Conservation (phyloP, 257 asterid genomes). For the Solanum microdontum region DNA sequence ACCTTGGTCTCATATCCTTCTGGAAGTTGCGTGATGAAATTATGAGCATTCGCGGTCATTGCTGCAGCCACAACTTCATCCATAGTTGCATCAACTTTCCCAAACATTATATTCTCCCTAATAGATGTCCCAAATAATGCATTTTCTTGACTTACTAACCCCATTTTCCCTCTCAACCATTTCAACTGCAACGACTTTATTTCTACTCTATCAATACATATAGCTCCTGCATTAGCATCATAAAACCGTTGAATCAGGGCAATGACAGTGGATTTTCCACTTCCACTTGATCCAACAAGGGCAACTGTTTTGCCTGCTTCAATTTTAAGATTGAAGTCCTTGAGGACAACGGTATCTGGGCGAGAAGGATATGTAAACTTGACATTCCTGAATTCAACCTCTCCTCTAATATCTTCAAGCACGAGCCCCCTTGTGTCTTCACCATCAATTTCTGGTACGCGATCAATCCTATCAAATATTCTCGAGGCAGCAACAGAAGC, state of each 20-base stretch:
- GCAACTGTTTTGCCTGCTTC: slow-evolving; percentile 76
- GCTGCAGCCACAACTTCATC: slow-evolving; percentile 70
- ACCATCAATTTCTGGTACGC: slow-evolving; percentile 55
- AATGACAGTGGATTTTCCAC: slow-evolving; percentile 79
- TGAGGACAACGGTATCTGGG: slow-evolving; percentile 45
- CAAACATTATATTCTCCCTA: slow-evolving; percentile 62
- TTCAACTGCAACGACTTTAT: slow-evolving; percentile 45
- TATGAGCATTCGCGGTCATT: slow-evolving; percentile 80
- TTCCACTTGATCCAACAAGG: slow-evolving; percentile 84
- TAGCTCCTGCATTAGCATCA: slow-evolving; percentile 42
- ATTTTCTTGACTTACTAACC: slow-evolving; percentile 83
- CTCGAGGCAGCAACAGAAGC: slow-evolving; percentile 71
- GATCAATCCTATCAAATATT: slow-evolving; percentile 56
- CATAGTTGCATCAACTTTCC: slow-evolving; percentile 63
- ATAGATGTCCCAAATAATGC: slow-evolving; percentile 77
- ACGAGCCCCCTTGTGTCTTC: slow-evolving; percentile 34
- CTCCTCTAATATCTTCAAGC: slow-evolving; percentile 38
- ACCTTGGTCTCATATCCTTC: slow-evolving; percentile 80
- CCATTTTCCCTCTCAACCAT: slow-evolving; percentile 77
- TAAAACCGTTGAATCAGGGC: slow-evolving; percentile 67
- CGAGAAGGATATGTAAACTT: slow-evolving; percentile 60
- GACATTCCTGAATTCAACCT: slow-evolving; percentile 50
- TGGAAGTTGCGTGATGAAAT: slow-evolving; percentile 67
- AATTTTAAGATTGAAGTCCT: slow-evolving; percentile 48
- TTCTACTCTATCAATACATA: slow-evolving; percentile 60